Conservation (phyloP, 768 basidiomycete species). For the Aureoboletus auriporus region DNA sequence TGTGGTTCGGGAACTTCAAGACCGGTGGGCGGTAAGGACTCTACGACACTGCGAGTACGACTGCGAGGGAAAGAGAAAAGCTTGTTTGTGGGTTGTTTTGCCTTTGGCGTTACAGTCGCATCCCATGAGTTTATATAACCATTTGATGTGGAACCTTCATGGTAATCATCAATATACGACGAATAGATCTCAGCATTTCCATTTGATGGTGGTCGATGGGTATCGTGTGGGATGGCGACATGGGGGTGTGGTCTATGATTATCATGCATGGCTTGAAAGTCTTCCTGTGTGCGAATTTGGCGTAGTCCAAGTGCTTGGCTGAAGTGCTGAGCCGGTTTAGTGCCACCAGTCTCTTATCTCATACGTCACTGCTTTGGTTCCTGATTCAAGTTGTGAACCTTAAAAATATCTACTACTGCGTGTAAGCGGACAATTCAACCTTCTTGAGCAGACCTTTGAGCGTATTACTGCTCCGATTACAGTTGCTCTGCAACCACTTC, state of each 20-base stretch:
- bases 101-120: constrained; percentile 18
- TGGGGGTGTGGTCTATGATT: constrained; percentile 33
- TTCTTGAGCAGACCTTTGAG: constrained; percentile 82
- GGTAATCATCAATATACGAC: constrained; percentile 28
- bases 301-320: background rate
- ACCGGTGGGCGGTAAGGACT: constrained; percentile 22
- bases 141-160: constrained; percentile 13
- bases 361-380: constrained; percentile 11
- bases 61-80: constrained; percentile 26
- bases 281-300: background rate
- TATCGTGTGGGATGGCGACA: constrained; percentile 35
- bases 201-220: constrained; percentile 30
- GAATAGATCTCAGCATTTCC: constrained; percentile 24
- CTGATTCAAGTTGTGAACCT: too few relatives aligned
- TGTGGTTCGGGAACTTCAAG: constrained; percentile 48
- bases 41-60: constrained; percentile 38
- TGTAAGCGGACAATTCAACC: constrained; percentile 55
- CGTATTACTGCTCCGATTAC: constrained; percentile 78
- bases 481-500: constrained; percentile 79
- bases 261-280: constrained; percentile 17
- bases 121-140: constrained; percentile 34
- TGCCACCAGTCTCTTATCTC: constrained; percentile 12
- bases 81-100: constrained; percentile 19
- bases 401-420: too few relatives aligned
- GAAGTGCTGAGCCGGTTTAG: background rate